Conservation (phyloP, 2,329 filamentous ascomycete genomes). For the Botryotinia globosa region DNA sequence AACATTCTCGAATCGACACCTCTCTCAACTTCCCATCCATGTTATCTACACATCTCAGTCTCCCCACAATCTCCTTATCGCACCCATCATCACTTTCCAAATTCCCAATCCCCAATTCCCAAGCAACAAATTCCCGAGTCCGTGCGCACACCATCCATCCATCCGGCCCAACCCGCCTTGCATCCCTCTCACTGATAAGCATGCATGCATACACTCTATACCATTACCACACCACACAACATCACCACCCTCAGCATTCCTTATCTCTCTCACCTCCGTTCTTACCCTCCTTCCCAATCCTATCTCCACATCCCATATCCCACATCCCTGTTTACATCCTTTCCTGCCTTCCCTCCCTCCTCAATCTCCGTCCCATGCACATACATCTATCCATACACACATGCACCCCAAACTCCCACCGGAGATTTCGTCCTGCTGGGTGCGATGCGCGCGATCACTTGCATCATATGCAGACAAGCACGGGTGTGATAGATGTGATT, state of each 20-base stretch:
- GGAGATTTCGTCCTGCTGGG: background rate
- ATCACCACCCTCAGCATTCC: background rate
- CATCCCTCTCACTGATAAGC: constrained; percentile 4
- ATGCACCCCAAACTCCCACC: constrained; percentile 5
- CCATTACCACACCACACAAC: background rate
- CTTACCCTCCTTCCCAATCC: background rate
- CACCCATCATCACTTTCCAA: background rate
- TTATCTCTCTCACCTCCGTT: background rate
- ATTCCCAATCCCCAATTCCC: background rate
- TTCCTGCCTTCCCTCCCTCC: background rate
- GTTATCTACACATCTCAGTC: background rate
- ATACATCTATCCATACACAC: background rate
- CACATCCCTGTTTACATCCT: background rate
- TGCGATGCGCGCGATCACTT: background rate
- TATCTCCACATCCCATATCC: background rate
- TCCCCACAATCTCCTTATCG: background rate
- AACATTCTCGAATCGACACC: background rate
- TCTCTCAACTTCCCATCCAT: background rate
- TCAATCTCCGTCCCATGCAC: background rate
- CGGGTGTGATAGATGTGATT: background rate
- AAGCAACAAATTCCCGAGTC: background rate
- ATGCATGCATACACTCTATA: background rate
- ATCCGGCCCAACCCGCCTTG: background rate
- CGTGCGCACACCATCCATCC: background rate
- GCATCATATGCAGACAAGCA: background rate